Evolutionary conservation across 2,329 filamentous ascomycete genomes (phyloP).

Genomic region (Venturiaceae sp.): DNA sequence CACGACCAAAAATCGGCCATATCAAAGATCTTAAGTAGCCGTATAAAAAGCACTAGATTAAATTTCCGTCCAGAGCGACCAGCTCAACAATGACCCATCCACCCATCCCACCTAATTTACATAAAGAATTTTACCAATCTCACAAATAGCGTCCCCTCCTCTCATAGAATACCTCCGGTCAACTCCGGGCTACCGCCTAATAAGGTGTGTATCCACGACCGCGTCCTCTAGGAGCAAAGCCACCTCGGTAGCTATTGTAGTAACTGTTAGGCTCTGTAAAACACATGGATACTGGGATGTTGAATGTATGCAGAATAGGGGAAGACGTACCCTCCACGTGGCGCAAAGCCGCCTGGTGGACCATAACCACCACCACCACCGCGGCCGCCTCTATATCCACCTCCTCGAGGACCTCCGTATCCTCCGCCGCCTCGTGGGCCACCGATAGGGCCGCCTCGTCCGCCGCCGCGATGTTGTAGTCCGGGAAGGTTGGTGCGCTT

Average conservation of each 20-base stretch:
- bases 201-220: conserved; percentile 1
- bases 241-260: conserved; percentile 22
- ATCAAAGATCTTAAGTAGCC: too few species aligned
- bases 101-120: not conserved
- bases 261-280: not conserved
- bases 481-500: conserved; percentile 96
- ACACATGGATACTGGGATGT: not conserved
- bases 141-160: not conserved
- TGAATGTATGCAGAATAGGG: not conserved
- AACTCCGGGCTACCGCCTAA: not conserved
- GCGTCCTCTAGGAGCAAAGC: conserved; percentile 24
- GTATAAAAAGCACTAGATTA: too few species aligned
- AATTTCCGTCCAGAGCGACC: too few species aligned
- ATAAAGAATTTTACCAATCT: not conserved
- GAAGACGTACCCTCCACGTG: conserved; percentile 26
- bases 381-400: conserved; percentile 39
- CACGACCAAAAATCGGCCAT: too few species aligned
- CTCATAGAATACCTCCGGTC: not conserved
- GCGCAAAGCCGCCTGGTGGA: conserved; percentile 16
- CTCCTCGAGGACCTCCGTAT: conserved; percentile 30
- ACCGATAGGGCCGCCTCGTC: conserved; percentile 40
- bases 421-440: conserved; percentile 20
- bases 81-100: too few species aligned
- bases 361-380: conserved; percentile 46
- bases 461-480: conserved; percentile 66